Conservation (phyloP, 805 yeast genomes). For the Phaffomyces thermotolerans region DNA sequence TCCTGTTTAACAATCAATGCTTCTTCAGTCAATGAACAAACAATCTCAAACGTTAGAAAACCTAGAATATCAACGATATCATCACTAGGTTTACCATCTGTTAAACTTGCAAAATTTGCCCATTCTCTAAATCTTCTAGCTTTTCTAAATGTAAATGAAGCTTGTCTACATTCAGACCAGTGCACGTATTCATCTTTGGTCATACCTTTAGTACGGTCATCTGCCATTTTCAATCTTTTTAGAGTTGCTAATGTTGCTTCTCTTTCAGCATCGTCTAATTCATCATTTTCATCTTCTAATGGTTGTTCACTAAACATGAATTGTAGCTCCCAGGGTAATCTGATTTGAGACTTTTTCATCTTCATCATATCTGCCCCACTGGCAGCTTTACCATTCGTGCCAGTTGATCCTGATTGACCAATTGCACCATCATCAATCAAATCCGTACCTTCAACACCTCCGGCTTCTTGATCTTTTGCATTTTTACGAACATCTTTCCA, state of each 20-base stretch:
- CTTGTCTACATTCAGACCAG: conserved; percentile 98
- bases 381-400: conserved; percentile 26
- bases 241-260: conserved; percentile 86
- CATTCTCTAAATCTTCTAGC: conserved; percentile 93
- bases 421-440: conserved; percentile 36
- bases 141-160: conserved; percentile 90
- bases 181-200: conserved; percentile 96
- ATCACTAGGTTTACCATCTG: conserved; percentile 89
- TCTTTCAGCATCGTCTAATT: conserved; percentile 79
- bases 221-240: conserved; percentile 84
- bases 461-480: conserved; percentile 59
- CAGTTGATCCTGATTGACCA: conserved; percentile 10
- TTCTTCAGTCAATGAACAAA: conserved; percentile 87
- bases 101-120: conserved; percentile 80
- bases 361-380: conserved; percentile 38
- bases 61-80: conserved; percentile 96
- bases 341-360: conserved; percentile 67
- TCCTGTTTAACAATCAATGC: conserved; percentile 74
- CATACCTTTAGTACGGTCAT: conserved; percentile 88
- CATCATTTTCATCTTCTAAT: conserved; percentile 58
- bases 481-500: conserved; percentile 96
- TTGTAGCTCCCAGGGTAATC: conserved; percentile 92
- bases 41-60: conserved; percentile 92
- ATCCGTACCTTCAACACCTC: conserved; percentile 49
- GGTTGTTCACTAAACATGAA: conserved; percentile 93